phyloP scores from a whole-genome alignment of 169 alveolate genomes.

The Cardiosporidium cionae region DNA sequence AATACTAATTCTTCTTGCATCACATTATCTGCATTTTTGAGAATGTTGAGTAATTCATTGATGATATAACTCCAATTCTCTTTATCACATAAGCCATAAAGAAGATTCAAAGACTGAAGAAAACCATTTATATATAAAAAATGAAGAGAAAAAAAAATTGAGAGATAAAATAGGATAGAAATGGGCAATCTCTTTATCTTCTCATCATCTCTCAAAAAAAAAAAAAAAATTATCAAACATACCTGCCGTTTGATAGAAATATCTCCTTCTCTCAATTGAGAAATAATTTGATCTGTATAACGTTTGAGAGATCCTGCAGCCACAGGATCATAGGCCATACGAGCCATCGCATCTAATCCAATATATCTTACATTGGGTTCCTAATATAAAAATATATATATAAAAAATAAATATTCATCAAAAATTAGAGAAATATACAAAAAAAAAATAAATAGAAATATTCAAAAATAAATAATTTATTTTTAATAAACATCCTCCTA shows the following conservation, averaged over 20 bases:
- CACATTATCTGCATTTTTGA: not conserved
- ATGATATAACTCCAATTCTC: conserved; percentile 61
- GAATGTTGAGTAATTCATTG: conserved; percentile 28
- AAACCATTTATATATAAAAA: not conserved
- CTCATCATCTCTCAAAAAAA: too few species aligned
- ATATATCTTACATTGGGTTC: conserved; percentile 77
- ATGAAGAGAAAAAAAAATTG: not conserved
- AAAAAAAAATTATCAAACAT: not conserved
- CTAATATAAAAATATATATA: conserved; percentile 15
- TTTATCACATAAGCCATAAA: conserved; percentile 63
- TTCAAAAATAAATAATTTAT: too few species aligned
- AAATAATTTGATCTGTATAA: not conserved
- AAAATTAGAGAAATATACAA: too few species aligned
- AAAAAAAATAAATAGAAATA: too few species aligned
- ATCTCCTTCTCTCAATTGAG: conserved; percentile 47
- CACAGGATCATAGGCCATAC: conserved; percentile 29
- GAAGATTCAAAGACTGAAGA: conserved; percentile 57
- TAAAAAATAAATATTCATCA: too few species aligned
- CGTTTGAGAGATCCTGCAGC: not conserved
- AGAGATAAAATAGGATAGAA: too few species aligned
- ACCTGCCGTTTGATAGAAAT: conserved; percentile 64
- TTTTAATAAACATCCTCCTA: too few species aligned
- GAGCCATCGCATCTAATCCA: conserved; percentile 79
- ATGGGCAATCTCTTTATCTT: too few species aligned
- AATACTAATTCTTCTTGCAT: not conserved